These are phyloP conservation scores for Neopestalotiopsis clavispora DNA, from an alignment of 2,329 filamentous ascomycete genomes.

Conservation along the genomic window DNA sequence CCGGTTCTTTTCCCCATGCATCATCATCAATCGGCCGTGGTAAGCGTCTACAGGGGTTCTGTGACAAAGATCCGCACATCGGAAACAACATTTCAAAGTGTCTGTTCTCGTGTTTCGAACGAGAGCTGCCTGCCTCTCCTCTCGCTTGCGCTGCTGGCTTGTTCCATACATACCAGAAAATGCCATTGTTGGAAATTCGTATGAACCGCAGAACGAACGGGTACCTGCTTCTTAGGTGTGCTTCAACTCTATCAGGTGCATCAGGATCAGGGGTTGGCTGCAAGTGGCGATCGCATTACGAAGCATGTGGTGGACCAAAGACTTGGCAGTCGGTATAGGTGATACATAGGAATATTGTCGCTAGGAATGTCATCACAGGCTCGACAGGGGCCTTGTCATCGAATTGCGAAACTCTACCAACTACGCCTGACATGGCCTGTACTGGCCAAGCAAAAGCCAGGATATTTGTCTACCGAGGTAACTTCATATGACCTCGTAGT, in stretches of 20 bases:
- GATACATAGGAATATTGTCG: not conserved
- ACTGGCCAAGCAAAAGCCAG: not conserved
- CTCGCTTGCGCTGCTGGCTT: not conserved
- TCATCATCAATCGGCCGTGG: not conserved
- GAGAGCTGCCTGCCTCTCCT: not conserved
- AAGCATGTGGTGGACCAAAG: not conserved
- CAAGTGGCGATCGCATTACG: not conserved
- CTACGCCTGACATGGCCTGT: not conserved
- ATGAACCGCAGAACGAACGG: not conserved
- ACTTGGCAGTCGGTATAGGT: not conserved
- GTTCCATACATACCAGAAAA: not conserved
- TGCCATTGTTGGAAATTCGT: not conserved
- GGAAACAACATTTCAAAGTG: constrained; percentile 31
- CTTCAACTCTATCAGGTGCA: not conserved
- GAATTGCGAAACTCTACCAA: not conserved
- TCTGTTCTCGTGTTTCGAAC: constrained; percentile 11
- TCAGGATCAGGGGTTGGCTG: not conserved
- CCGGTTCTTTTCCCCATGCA: not conserved
- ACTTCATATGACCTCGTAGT: not conserved
- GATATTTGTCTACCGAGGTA: not conserved
- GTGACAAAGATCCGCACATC: constrained; percentile 39
- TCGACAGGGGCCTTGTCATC: not conserved
- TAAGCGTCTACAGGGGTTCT: constrained; percentile 23
- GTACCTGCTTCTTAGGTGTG: not conserved
- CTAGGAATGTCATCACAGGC: not conserved